Percentiles rank a stretch among this genome's conserved stretches.
Conservation (phyloP, 345 rosid species). For the Brassica nigra region DNA sequence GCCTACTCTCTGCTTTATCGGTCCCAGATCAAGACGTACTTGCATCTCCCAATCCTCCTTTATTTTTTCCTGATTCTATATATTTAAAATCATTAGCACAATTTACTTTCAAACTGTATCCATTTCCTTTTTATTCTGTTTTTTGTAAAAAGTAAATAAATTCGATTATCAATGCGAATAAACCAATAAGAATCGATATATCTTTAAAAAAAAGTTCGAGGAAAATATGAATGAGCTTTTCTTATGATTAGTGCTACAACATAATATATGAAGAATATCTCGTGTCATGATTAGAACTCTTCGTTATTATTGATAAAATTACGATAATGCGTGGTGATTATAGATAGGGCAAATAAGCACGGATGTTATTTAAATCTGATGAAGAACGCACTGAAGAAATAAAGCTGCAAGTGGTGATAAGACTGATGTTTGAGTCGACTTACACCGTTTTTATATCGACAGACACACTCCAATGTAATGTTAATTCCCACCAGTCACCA, state of each 20-base stretch:
- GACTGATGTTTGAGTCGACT: conserved; percentile 40
- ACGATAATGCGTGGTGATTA: conserved; percentile 8
- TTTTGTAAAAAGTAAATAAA: neutral
- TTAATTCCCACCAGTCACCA: conserved; percentile 18
- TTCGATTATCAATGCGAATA: neutral
- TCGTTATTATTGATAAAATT: neutral
- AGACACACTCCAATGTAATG: conserved; percentile 29
- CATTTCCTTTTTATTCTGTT: neutral
- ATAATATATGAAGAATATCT: conserved; percentile 29
- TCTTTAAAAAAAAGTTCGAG: neutral
- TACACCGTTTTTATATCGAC: conserved; percentile 34
- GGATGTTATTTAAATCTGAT: conserved; percentile 31
- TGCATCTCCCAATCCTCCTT: conserved; percentile 17
- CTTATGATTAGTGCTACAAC: conserved; percentile 31
- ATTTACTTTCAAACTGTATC: conserved; percentile 1
- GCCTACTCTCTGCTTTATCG: neutral
- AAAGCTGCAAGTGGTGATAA: conserved; percentile 40
- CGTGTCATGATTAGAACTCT: conserved; percentile 9
- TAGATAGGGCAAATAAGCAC: conserved; percentile 20
- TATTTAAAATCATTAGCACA: conserved; percentile 11
- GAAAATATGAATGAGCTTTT: conserved; percentile 19
- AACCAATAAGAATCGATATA: neutral
- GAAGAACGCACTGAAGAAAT: conserved; percentile 40
- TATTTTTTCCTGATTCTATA: conserved; percentile 3
- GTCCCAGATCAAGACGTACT: conserved; percentile 4